These are phyloP conservation scores for Paramecium caudatum DNA, from an alignment of 73 alveolate genomes.

Conservation along the genomic window DNA sequence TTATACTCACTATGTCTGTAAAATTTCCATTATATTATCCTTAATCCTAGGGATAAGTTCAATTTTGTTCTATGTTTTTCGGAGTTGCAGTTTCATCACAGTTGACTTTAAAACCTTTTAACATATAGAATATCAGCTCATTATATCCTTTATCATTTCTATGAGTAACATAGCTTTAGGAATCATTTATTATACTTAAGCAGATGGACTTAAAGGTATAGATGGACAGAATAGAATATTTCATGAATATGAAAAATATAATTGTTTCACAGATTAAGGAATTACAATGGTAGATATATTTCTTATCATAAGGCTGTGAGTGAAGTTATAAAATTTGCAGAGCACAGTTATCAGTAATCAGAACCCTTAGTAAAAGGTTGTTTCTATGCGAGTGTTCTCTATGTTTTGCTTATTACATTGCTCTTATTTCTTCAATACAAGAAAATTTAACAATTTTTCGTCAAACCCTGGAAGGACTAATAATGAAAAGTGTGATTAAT, in stretches of 20 bases:
- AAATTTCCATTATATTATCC: not conserved
- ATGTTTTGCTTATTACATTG: not conserved
- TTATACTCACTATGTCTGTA: not conserved
- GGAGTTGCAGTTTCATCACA: not conserved
- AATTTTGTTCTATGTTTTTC: not conserved
- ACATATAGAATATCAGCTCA: not conserved
- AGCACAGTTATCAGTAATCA: not conserved
- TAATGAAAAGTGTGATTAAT: not conserved
- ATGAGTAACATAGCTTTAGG: slow-evolving; percentile 29
- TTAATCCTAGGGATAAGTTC: not conserved
- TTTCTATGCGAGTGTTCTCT: not conserved
- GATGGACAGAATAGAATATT: slow-evolving; percentile 35
- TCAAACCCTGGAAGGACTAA: slow-evolving; percentile 37
- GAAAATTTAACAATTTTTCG: not conserved
- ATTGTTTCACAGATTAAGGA: slow-evolving; percentile 60
- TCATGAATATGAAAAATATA: slow-evolving; percentile 31
- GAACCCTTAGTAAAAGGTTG: slow-evolving; percentile 39
- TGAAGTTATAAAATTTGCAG: slow-evolving; percentile 36
- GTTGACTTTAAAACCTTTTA: not conserved
- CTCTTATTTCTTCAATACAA: slow-evolving; percentile 1
- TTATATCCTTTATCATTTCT: not conserved
- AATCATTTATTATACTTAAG: slow-evolving; percentile 29
- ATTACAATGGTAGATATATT: not conserved
- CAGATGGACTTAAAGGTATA: slow-evolving; percentile 44
- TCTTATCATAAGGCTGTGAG: not conserved